Base-by-base conservation (phyloP, 768 basidiomycete genomes). In the Boletus coccyginus region DNA sequence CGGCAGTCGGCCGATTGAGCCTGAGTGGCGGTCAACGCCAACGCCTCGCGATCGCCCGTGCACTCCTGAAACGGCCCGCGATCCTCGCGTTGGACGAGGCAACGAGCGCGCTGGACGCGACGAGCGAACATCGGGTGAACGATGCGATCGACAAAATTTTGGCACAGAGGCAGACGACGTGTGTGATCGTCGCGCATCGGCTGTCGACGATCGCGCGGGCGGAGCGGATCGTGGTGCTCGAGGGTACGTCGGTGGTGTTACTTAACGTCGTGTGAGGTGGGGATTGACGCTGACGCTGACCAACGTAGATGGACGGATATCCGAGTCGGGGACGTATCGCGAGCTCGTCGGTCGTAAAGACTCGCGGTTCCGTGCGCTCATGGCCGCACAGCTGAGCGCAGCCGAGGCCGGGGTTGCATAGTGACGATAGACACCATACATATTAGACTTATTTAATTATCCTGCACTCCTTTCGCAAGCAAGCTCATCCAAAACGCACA, bases 51-150 rank as follows among this genome's bases (percentile, higher is more conserved):
- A 92, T 92, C 55, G 90, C 90, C 0, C 82, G 95, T 5, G 96
- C 96, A 0, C 74, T 98, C 17, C 77, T 98, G 42, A 91, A 90
- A 71, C 92, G 90, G 54, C 96, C 96, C 0, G 84, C 85, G 1
- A 90, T 98, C 31, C 74, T 98, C 51, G 88, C 92, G 10, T 75
- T 97, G 38, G 94, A 96, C 59, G 94, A 97, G 74, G 94, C 92
- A 17, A 92, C 92, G 40, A 90, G 87, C 59, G 87, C 94, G 14
- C 72, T 96, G 54, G 94, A 96, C 68, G 94, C 94, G 13, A 84
- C 90, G 1, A 92, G 91, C 12, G 94, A 95, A 70, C 85, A 90
- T 61, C 79, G 89, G 56, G 90, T 88, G 66, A 71, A 97, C 66
- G 86, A 93, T 62, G 94, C 94, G 5, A 88, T 97, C 46, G 92